Conservation (phyloP, 768 basidiomycete species). For the Tylopilus sp. region DNA sequence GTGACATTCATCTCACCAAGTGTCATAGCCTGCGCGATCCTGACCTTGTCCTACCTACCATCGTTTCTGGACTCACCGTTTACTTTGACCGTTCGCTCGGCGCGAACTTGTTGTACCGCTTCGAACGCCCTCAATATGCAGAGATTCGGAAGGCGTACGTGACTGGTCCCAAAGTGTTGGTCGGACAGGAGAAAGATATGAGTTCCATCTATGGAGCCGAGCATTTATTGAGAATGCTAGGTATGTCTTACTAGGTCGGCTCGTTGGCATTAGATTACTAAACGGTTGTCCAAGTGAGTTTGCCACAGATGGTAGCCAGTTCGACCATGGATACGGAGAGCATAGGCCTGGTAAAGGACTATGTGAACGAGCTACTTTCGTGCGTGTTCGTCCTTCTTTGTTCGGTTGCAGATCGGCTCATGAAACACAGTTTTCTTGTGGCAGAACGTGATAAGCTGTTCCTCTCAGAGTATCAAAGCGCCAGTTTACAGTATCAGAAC, state of each 20-base stretch:
- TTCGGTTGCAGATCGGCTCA: neutral
- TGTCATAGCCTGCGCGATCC: conserved; percentile 62
- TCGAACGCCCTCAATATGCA: conserved; percentile 92
- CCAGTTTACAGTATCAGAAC: conserved; percentile 78
- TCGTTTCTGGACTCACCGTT: conserved; percentile 77
- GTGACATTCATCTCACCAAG: neutral
- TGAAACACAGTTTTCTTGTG: conserved; percentile 64
- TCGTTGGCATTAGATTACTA: conserved; percentile 2
- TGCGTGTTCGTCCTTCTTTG: conserved; percentile 35
- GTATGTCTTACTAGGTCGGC: conserved; percentile 45
- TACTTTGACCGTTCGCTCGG: conserved; percentile 95
- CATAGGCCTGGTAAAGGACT: conserved; percentile 77
- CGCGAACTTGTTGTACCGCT: conserved; percentile 87
- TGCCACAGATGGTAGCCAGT: conserved; percentile 86
- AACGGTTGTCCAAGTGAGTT: conserved; percentile 60
- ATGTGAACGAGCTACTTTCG: conserved; percentile 85
- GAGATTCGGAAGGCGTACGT: conserved; percentile 70
- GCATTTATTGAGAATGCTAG: conserved; percentile 87
- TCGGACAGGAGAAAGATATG: conserved; percentile 78
- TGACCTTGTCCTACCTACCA: conserved; percentile 66
- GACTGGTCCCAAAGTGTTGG: conserved; percentile 66
- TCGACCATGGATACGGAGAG: conserved; percentile 92
- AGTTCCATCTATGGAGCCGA: conserved; percentile 92
- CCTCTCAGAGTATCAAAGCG: conserved; percentile 72
- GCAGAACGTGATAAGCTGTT: conserved; percentile 73